These are phyloP conservation scores for Carex parvula DNA, from an alignment of 176 grass and related monocot genomes.

Conservation along the genomic window DNA sequence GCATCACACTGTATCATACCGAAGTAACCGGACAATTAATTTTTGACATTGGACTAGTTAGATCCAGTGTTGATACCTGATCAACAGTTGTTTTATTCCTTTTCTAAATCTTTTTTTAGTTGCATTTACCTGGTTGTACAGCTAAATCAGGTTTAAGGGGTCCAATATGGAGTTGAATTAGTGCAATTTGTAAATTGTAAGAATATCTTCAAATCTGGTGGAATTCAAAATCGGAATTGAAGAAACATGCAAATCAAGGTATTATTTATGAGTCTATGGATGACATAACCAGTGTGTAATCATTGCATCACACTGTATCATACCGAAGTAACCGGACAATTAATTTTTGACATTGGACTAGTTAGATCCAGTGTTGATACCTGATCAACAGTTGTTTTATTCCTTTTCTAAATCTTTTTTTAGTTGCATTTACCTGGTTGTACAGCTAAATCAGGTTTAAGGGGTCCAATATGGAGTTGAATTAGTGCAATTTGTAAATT, in stretches of 20 bases:
- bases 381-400: not conserved
- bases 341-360: not conserved
- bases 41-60: not conserved
- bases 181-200: not conserved
- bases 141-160: not conserved
- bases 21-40: not conserved
- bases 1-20: not conserved
- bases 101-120: not conserved
- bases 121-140: not conserved
- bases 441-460: not conserved
- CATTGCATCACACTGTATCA: not conserved
- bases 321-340: not conserved
- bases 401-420: not conserved
- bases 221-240: not conserved
- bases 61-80: not conserved
- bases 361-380: not conserved
- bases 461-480: not conserved
- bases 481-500: not conserved
- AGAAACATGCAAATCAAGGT: slow-evolving; percentile 43
- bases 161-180: not conserved
- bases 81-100: not conserved
- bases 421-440: not conserved
- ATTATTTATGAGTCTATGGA: not conserved
- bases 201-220: not conserved
- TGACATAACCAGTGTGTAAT: not conserved